Evolutionary conservation across 768 basidiomycete genomes (phyloP).

Genomic region (Agrocybe pediades): DNA sequence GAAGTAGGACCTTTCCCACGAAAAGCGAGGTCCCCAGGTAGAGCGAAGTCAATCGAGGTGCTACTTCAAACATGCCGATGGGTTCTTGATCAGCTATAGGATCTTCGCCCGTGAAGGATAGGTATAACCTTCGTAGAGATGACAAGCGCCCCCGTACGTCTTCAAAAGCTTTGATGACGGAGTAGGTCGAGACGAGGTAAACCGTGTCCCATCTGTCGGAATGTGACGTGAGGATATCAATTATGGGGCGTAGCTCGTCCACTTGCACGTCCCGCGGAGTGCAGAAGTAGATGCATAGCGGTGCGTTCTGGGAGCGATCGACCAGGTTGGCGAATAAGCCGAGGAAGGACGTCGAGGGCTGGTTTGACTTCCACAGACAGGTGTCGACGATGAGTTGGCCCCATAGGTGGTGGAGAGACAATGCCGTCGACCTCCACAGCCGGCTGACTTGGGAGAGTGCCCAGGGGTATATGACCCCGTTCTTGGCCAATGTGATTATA

Average conservation of each 20-base stretch:
- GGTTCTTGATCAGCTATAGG: neutral
- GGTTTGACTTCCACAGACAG: slow-evolving; percentile 3
- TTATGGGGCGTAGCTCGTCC: slow-evolving; percentile 8
- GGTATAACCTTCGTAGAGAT: neutral
- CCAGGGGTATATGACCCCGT: slow-evolving; percentile 6
- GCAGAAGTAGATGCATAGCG: slow-evolving; percentile 9
- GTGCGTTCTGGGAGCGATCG: slow-evolving; percentile 8
- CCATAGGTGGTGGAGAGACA: slow-evolving; percentile 16
- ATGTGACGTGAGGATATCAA: slow-evolving; percentile 6
- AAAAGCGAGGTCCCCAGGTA: slow-evolving; percentile 1
- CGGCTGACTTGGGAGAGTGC: slow-evolving; percentile 11
- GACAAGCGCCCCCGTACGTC: slow-evolving; percentile 6
- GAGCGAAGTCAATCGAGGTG: slow-evolving; percentile 2
- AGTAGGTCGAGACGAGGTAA: slow-evolving; percentile 4
- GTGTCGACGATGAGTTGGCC: slow-evolving; percentile 10
- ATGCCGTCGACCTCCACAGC: slow-evolving; percentile 6
- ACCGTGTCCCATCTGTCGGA: slow-evolving; percentile 13
- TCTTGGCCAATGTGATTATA: neutral
- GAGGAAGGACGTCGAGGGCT: slow-evolving; percentile 9
- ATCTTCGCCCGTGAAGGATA: slow-evolving; percentile 2
- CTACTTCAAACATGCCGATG: slow-evolving; percentile 10
- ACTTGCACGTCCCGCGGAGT: neutral
- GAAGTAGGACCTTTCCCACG: slow-evolving; percentile 1
- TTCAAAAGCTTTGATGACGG: slow-evolving; percentile 10
- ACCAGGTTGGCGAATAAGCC: slow-evolving; percentile 3